Conservation (phyloP, 495 filamentous ascomycete genomes). For the Lasiosphaeria ovina region DNA sequence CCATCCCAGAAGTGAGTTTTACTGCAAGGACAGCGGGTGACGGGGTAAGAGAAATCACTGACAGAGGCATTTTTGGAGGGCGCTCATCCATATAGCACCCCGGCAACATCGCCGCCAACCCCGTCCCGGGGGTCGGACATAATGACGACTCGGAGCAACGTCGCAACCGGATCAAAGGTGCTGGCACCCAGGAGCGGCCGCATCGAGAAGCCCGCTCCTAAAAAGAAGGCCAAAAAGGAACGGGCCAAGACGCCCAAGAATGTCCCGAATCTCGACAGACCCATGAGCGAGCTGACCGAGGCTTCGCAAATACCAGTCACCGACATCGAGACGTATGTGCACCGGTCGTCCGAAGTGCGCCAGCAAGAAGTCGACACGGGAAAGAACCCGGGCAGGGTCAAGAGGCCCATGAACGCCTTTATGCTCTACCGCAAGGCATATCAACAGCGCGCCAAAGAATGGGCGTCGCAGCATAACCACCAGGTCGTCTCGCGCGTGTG, state of each 20-base stretch:
- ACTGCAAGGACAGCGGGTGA: not conserved
- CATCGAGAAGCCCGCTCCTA: conserved; percentile 36
- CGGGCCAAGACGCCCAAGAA: conserved; percentile 51
- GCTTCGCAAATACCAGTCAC: conserved; percentile 55
- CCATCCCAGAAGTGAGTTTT: conserved; percentile 31
- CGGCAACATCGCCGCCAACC: conserved; percentile 49
- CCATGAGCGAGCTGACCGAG: conserved; percentile 66
- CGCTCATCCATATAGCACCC: conserved; percentile 48
- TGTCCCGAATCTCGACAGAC: conserved; percentile 57
- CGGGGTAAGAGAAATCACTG: not conserved
- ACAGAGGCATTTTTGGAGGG: conserved; percentile 1
- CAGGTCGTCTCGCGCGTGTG: conserved; percentile 85
- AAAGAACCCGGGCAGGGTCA: conserved; percentile 73
- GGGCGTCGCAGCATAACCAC: conserved; percentile 86
- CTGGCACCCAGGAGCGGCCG: conserved; percentile 26
- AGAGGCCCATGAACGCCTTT: conserved; percentile 96
- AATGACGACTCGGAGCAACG: conserved; percentile 47
- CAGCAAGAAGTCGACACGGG: conserved; percentile 62
- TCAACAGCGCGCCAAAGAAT: conserved; percentile 79
- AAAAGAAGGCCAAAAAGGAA: conserved; percentile 51
- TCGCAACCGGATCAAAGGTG: conserved; percentile 16
- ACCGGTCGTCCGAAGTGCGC: conserved; percentile 64
- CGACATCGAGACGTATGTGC: conserved; percentile 82
- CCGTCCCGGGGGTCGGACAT: conserved; percentile 38
- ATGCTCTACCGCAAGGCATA: conserved; percentile 97